A percentile compares a stretch with the other conserved stretches of the same genome.
These are phyloP conservation scores for Lasiodiplodia citricola DNA, from an alignment of 2,329 filamentous ascomycete species.

Conservation along the genomic window DNA sequence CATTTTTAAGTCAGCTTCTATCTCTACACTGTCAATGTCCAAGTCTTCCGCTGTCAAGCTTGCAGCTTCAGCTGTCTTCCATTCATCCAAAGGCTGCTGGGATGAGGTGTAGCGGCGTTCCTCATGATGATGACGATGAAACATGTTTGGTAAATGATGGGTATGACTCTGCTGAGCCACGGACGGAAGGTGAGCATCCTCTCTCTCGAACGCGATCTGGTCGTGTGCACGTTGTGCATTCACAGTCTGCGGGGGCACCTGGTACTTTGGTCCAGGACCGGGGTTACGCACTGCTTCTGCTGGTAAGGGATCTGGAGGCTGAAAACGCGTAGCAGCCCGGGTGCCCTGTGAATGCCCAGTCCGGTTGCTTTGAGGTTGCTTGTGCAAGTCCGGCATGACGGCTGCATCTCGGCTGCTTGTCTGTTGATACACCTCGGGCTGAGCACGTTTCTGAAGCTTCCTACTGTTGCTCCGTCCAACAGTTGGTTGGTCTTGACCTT, in stretches of 20 bases:
- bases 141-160: slow-evolving; percentile 35
- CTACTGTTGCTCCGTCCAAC: slow-evolving; percentile 44
- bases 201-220: slow-evolving; percentile 48
- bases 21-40: slow-evolving; percentile 42
- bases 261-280: slow-evolving; percentile 37
- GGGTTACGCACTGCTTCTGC: slow-evolving; percentile 35
- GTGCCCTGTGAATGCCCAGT: slow-evolving; percentile 41
- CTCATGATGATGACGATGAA: slow-evolving; percentile 49
- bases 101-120: slow-evolving; percentile 59
- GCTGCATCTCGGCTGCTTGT: slow-evolving; percentile 9
- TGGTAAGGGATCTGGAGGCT: slow-evolving; percentile 43
- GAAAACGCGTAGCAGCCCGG: slow-evolving; percentile 42
- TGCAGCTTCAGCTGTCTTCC: slow-evolving; percentile 49
- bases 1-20: slow-evolving; percentile 35
- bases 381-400: slow-evolving; percentile 37
- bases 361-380: slow-evolving; percentile 47
- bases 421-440: slow-evolving; percentile 26
- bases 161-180: slow-evolving; percentile 29
- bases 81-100: slow-evolving; percentile 62
- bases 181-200: slow-evolving; percentile 31
- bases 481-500: slow-evolving; percentile 32
- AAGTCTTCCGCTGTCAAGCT: slow-evolving; percentile 50
- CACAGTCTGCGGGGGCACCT: slow-evolving; percentile 44
- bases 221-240: slow-evolving; percentile 44
- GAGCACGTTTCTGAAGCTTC: slow-evolving; percentile 35